Conservation (phyloP, 2,329 filamentous ascomycete genomes). For the Phyllosticta capitalensis region DNA sequence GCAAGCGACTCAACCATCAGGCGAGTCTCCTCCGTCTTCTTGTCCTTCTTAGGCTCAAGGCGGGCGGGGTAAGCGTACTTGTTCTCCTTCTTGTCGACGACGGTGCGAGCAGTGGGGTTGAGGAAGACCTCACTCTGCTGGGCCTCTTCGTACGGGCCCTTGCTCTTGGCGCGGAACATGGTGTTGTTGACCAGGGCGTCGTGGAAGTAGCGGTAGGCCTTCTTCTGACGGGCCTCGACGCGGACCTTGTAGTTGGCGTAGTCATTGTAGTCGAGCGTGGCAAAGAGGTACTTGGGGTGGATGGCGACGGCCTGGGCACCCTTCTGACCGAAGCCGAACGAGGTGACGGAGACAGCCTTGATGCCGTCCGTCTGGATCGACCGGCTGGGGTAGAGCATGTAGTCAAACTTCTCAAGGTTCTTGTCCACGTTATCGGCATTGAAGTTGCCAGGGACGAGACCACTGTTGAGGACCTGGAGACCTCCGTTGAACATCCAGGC, state of each 20-base stretch:
- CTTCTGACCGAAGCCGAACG: constrained; percentile 99
- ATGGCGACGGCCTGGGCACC: constrained; percentile 95
- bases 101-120: constrained; percentile 84
- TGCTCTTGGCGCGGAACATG: constrained; percentile 90
- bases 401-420: constrained; percentile 94
- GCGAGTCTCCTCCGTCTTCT: constrained; percentile 52
- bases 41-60: constrained; percentile 44
- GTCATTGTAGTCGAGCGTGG: constrained; percentile 78
- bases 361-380: constrained; percentile 94
- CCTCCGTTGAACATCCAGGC: constrained; percentile 99
- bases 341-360: constrained; percentile 98
- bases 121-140: constrained; percentile 83
- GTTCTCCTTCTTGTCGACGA: constrained; percentile 75
- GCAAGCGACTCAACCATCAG: constrained; percentile 71
- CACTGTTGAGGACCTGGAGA: constrained; percentile 87
- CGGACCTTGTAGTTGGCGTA: constrained; percentile 78
- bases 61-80: constrained; percentile 59
- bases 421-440: constrained; percentile 97
- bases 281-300: constrained; percentile 91
- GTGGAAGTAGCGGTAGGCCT: constrained; percentile 97
- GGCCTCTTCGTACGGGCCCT: constrained; percentile 80
- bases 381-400: constrained; percentile 93
- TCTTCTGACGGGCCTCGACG: constrained; percentile 92
- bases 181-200: constrained; percentile 97
- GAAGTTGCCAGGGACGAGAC: constrained; percentile 87